Evolutionary conservation across 257 asterid genomes (phyloP), one percentile per base, ranked within the genome.

Genomic region (Apocynum venetum): DNA sequence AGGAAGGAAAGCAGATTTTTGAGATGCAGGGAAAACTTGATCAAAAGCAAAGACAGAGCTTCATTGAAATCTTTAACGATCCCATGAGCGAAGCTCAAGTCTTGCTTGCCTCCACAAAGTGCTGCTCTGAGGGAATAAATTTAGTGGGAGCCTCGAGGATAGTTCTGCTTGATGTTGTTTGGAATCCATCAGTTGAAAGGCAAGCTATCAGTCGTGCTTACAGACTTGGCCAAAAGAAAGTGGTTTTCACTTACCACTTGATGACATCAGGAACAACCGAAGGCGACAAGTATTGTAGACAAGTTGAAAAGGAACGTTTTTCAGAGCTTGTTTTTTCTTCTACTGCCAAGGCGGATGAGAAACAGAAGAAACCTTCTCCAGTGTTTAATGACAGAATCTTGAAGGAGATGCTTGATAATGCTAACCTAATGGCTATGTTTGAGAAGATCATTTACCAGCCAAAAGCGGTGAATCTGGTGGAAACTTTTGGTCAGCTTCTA

Each of bases 171-270:
- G 96, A 88, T 52, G 89, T 89, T 0, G 85, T 91, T 2, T 89
- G 96, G 96, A 91, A 91, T 64, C 96, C 92, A 19, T 83, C 92
- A 0, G 87, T 91, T 1, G 90, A 86, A 51, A 85, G 84, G 81
- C 96, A 91, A 47, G 94, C 96, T 36, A 82, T 87, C 19, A 82
- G 94, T 43, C 76, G 92, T 12, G 91, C 94, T 0, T 91, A 87
- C 49, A 78, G 94, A 82, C 71, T 89, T 4, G 94, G 92, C 0
- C 96, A 88, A 79, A 85, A 75, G 72, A 89, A 69, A 75, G 73
- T 86, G 0, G 94, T 91, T 8, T 77, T 86, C 25, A 88, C 87
- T 1, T 91, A 89, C 79, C 86, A 87, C 20, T 76, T 91, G 2
- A 84, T 89, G 63, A 85, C 91, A 3, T 83, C 89, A 0, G 90